Percentiles rank a stretch among this genome's conserved stretches.
phyloP scores from a whole-genome alignment of 352 stramenopile species.

The Pythium myriotylum region DNA sequence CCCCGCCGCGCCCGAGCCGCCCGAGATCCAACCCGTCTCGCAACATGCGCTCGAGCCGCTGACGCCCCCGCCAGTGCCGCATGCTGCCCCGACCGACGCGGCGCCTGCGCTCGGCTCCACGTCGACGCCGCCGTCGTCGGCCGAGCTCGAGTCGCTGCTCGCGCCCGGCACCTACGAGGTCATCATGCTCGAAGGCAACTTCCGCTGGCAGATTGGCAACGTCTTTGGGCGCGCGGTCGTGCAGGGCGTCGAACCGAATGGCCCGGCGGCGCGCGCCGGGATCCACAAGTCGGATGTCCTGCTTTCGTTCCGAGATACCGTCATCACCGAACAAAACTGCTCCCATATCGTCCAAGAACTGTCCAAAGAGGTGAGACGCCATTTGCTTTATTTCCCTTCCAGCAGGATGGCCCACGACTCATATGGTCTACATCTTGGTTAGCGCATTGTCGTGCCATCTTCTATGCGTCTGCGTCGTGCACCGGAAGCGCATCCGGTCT shows the following conservation, averaged over 20 bases:
- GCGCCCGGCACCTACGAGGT: constrained; percentile 80
- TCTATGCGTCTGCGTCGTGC: constrained; percentile 75
- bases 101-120: constrained; percentile 9
- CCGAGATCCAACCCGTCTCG: constrained; percentile 48
- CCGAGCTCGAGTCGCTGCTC: constrained; percentile 52
- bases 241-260: constrained; percentile 67
- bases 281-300: constrained; percentile 88
- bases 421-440: neutral
- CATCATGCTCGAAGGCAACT: constrained; percentile 71
- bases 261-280: constrained; percentile 62
- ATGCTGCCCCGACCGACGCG: constrained; percentile 8
- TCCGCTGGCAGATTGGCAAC: constrained; percentile 84
- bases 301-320: constrained; percentile 68
- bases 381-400: neutral
- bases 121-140: constrained; percentile 30
- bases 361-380: constrained; percentile 60
- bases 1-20: constrained; percentile 32
- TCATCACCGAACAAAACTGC: constrained; percentile 82
- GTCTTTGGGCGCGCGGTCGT: constrained; percentile 86
- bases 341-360: constrained; percentile 74
- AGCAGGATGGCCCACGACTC: too few species aligned
- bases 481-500: constrained; percentile 40
- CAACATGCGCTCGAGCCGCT: constrained; percentile 62
- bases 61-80: constrained; percentile 29
- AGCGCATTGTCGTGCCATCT: constrained; percentile 67